These are phyloP conservation scores for Leucaena leucocephala DNA, from an alignment of 306 rosid genomes.

Conservation along the genomic window DNA sequence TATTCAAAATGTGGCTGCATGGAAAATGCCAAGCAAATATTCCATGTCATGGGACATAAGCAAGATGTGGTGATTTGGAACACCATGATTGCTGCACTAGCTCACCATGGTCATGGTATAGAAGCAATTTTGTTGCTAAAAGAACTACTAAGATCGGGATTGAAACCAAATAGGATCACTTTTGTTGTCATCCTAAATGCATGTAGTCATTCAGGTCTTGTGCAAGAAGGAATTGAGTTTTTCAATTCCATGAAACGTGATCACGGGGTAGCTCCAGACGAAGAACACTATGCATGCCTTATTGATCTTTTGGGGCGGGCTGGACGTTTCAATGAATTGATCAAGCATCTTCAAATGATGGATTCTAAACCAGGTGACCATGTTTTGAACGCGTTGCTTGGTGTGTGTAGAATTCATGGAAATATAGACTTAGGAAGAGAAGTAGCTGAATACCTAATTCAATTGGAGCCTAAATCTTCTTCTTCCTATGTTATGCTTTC, in stretches of 20 bases:
- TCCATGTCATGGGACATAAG: conserved; percentile 51
- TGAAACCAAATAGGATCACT: conserved; percentile 68
- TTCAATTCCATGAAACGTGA: conserved; percentile 64
- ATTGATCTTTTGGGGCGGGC: conserved; percentile 72
- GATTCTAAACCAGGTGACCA: conserved; percentile 55
- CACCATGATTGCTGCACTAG: conserved; percentile 70
- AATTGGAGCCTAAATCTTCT: conserved; percentile 63
- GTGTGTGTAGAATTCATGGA: conserved; percentile 59
- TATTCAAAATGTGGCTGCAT: conserved; percentile 77
- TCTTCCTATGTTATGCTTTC: conserved; percentile 60
- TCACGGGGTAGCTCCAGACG: conserved; percentile 63
- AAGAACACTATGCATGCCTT: conserved; percentile 77
- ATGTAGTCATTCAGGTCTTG: conserved; percentile 79
- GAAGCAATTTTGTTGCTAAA: conserved; percentile 60
- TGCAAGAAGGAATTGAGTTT: conserved; percentile 65
- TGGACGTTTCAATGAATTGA: conserved; percentile 51
- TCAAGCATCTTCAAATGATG: conserved; percentile 54
- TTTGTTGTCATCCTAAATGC: conserved; percentile 66
- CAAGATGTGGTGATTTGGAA: conserved; percentile 78
- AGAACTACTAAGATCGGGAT: conserved; percentile 59
- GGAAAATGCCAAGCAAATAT: conserved; percentile 55
- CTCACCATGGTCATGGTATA: conserved; percentile 63
- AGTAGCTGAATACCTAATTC: conserved; percentile 60
- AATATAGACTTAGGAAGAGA: conserved; percentile 59
- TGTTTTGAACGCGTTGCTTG: conserved; percentile 62